Evolutionary conservation across 306 rosid genomes (phyloP).

Genomic region (Quercus gilva): DNA sequence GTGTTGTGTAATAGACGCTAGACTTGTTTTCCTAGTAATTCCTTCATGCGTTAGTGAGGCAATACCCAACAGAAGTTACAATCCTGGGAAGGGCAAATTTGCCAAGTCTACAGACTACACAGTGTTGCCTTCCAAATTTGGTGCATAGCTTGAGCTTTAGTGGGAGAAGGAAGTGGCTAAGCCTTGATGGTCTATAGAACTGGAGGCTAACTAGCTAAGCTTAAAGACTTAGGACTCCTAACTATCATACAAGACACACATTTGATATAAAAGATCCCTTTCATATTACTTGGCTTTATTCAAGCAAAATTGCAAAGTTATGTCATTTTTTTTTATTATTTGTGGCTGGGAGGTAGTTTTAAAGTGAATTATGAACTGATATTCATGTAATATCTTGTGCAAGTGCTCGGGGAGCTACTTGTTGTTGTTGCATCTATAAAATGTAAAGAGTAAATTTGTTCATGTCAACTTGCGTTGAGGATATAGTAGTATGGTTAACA

Average conservation of each 20-base stretch:
- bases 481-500: neutral
- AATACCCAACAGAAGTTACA: neutral
- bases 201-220: neutral
- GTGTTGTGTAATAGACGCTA: too few species aligned
- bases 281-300: too few species aligned
- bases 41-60: neutral
- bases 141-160: constrained; percentile 29
- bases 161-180: constrained; percentile 30
- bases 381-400: neutral
- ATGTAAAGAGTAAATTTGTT: neutral
- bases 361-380: neutral
- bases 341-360: neutral
- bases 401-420: neutral
- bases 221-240: too few species aligned
- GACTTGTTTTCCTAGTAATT: too few species aligned
- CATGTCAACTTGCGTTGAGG: neutral
- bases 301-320: too few species aligned
- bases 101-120: constrained; percentile 6
- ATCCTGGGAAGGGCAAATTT: constrained; percentile 14
- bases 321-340: too few species aligned
- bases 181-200: neutral
- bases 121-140: constrained; percentile 36
- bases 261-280: too few species aligned
- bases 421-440: neutral
- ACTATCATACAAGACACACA: too few species aligned